phyloP scores from a whole-genome alignment of 306 rosid species.

The Parietaria judaica region DNA sequence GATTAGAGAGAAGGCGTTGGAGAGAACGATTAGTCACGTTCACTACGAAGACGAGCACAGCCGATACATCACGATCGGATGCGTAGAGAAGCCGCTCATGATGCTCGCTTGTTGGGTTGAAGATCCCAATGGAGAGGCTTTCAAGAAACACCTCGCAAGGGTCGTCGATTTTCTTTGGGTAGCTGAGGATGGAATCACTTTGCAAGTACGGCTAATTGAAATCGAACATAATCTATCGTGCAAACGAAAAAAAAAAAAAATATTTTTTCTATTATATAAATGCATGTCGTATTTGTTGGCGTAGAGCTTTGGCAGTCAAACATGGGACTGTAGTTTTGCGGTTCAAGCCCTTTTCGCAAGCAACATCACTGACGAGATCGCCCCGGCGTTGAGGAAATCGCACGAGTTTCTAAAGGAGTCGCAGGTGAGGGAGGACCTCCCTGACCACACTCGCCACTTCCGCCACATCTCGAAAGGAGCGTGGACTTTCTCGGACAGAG shows the following conservation, averaged over 20 bases:
- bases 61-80: constrained; percentile 26
- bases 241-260: background rate
- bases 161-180: constrained; percentile 25
- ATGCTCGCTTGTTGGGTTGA: constrained; percentile 30
- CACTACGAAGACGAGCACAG: constrained; percentile 29
- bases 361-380: constrained; percentile 22
- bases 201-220: constrained; percentile 14
- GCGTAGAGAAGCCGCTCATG: constrained; percentile 14
- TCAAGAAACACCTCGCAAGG: constrained; percentile 30
- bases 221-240: background rate
- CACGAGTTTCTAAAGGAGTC: constrained; percentile 27
- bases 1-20: constrained; percentile 21
- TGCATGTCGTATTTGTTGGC: background rate
- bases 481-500: constrained; percentile 35
- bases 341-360: constrained; percentile 28
- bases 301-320: constrained; percentile 26
- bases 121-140: constrained; percentile 30
- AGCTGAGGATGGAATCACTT: constrained; percentile 32
- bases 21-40: constrained; percentile 8
- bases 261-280: background rate
- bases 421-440: constrained; percentile 23
- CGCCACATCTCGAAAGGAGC: constrained; percentile 37
- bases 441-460: constrained; percentile 11
- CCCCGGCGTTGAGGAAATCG: constrained; percentile 14
- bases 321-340: constrained; percentile 23